Evolutionary conservation across 164 flowering plant species (phyloP), one percentile per base, ranked within the genome.

Genomic region (Stephania cephalantha): DNA sequence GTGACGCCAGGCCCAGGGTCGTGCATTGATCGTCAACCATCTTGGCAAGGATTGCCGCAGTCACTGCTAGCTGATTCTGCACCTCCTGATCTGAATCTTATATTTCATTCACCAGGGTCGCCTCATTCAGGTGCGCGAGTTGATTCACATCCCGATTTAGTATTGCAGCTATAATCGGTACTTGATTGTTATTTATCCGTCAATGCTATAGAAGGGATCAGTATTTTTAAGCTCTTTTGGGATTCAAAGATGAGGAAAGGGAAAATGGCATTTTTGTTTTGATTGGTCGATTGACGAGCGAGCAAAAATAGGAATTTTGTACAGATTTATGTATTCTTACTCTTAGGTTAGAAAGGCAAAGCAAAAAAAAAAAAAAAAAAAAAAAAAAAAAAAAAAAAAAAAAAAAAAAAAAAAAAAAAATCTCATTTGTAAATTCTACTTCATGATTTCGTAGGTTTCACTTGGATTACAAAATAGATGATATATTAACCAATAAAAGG

Each of bases 111-210:
- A 9, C 85, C 88, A 18, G 83, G 84, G 11, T 88, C 90, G n/a
- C 91, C 90, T 45, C 76, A 78, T 75, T 82, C 86, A 8, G 78
- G 81, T 29, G 75, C 76, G 72, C 71, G 78, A 67, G 82, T 81
- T 20, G 90, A 89, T 68, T 77, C 90, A 5, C 90, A 87, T 30
- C 91, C 94, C 13, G 94, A 90, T 82, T 84, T 88, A 78, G 96
- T 87, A 46, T 84, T 88, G 85, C 91, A 90, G 86, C 88, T 90
- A n/a, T 90, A 83, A 88, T 9, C 4, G 46, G 58, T 22, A 13
- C 46, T 70, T 46, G 55, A 70, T 70, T 70, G 10, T 46, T 71
- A 2, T 50, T 71, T 46, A 18, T 70, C 22, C 42, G 42, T 35
- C 10, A 3, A 3, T 0, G 44, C 50, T 17, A n/a, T 31, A 5